Evolutionary conservation across 768 basidiomycete genomes (phyloP).

Genomic region (Coprinellus micaceus): DNA sequence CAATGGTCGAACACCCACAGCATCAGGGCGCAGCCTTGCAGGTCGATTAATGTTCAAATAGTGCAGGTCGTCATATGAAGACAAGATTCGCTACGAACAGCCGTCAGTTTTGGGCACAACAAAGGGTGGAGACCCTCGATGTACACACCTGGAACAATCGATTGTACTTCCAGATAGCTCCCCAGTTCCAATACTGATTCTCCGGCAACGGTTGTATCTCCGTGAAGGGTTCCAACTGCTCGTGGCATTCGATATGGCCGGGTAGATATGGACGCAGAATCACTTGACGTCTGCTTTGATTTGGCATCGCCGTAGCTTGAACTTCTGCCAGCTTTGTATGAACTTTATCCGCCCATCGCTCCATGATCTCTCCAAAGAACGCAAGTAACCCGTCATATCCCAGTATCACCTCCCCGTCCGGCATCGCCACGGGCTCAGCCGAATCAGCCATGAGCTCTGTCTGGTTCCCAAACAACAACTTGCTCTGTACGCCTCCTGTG

Average conservation of each 20-base stretch:
- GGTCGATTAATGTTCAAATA: slow-evolving; percentile 61
- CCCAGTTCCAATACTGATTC: slow-evolving; percentile 68
- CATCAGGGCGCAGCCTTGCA: slow-evolving; percentile 59
- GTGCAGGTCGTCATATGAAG: slow-evolving; percentile 50
- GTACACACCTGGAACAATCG: slow-evolving; percentile 48
- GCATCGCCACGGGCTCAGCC: slow-evolving; percentile 22
- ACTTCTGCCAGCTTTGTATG: slow-evolving; percentile 19
- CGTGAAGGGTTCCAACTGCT: slow-evolving; percentile 39
- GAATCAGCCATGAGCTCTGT: slow-evolving; percentile 17
- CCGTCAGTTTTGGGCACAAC: slow-evolving; percentile 31
- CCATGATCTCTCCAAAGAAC: slow-evolving; percentile 60
- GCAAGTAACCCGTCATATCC: slow-evolving; percentile 51
- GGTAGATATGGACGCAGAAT: slow-evolving; percentile 59
- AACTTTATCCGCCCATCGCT: slow-evolving; percentile 46
- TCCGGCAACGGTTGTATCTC: slow-evolving; percentile 41
- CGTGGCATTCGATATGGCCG: slow-evolving; percentile 64
- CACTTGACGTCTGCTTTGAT: slow-evolving; percentile 44
- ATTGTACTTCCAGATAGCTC: slow-evolving; percentile 55
- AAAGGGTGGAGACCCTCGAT: background rate
- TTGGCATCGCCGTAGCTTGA: background rate
- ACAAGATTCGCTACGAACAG: slow-evolving; percentile 24
- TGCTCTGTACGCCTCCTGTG: background rate
- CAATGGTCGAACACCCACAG: slow-evolving; percentile 37
- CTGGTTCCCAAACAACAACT: slow-evolving; percentile 1
- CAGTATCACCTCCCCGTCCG: too few relatives aligned